Conservation (phyloP, 176 grass and related monocot genomes). For the Oryza meyeriana region DNA sequence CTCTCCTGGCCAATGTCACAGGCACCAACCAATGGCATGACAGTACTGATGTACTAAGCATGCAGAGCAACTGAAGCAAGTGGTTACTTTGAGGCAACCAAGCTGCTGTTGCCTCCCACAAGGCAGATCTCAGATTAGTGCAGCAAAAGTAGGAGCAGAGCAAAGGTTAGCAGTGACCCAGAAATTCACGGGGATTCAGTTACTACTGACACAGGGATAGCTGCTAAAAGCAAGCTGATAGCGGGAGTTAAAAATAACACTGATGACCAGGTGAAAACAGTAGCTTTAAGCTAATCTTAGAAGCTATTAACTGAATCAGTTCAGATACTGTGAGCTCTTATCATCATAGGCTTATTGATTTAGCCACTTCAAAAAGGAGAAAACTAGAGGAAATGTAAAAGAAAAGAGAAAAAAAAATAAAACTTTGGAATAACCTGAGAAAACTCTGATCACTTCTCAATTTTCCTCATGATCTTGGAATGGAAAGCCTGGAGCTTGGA, state of each 20-base stretch:
- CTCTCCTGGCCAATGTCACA: slow-evolving; percentile 7
- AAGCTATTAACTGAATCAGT: slow-evolving; percentile 14
- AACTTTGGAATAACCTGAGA: slow-evolving; percentile 19
- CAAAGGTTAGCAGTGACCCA: slow-evolving; percentile 52
- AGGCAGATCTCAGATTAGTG: slow-evolving; percentile 39
- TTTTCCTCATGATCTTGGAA: background rate
- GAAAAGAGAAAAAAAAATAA: background rate
- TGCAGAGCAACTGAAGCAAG: slow-evolving; percentile 37
- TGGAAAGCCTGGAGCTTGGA: background rate
- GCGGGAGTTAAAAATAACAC: slow-evolving; percentile 44
- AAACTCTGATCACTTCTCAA: slow-evolving; percentile 14
- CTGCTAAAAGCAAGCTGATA: background rate
- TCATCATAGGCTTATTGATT: slow-evolving; percentile 36
- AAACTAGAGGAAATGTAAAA: slow-evolving; percentile 15
- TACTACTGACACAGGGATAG: slow-evolving; percentile 1
- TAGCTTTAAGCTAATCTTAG: slow-evolving; percentile 33
- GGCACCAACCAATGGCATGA: slow-evolving; percentile 38
- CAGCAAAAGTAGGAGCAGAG: slow-evolving; percentile 53
- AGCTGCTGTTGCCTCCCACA: slow-evolving; percentile 15
- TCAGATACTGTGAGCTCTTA: slow-evolving; percentile 16
- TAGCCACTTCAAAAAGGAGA: slow-evolving; percentile 2
- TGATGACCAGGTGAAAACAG: slow-evolving; percentile 24
- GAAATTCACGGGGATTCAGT: slow-evolving; percentile 38
- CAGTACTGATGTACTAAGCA: slow-evolving; percentile 38
- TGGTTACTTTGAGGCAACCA: slow-evolving; percentile 39